Percentiles rank a stretch among this genome's conserved stretches.
Conservation (phyloP, 352 stramenopile species). For the Pythium pyrilobum region DNA sequence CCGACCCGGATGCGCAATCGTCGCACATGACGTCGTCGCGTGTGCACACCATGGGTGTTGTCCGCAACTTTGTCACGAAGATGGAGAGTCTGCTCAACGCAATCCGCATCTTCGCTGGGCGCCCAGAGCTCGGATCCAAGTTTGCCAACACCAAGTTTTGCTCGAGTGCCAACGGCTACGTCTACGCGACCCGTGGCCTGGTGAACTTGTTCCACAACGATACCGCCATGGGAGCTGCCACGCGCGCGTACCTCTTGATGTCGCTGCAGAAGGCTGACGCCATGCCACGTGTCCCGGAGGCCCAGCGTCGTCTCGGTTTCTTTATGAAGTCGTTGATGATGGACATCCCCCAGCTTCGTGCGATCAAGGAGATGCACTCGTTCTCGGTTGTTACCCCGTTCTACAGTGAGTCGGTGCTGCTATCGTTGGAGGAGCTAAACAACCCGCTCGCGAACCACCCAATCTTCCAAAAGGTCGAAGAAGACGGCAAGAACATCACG, state of each 20-base stretch:
- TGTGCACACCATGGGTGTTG: conserved; percentile 77
- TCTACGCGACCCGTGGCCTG: conserved; percentile 56
- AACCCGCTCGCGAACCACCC: conserved; percentile 73
- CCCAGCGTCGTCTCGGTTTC: conserved; percentile 79
- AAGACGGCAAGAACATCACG: conserved; percentile 77
- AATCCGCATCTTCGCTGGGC: conserved; percentile 62
- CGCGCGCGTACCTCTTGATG: conserved; percentile 41
- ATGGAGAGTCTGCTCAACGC: conserved; percentile 72
- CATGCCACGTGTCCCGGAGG: conserved; percentile 68
- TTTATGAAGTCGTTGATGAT: conserved; percentile 83
- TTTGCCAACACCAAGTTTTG: conserved; percentile 81
- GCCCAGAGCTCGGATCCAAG: conserved; percentile 55
- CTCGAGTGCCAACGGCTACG: conserved; percentile 65
- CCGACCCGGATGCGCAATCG: conserved; percentile 31
- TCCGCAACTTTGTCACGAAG: conserved; percentile 85
- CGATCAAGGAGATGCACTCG: conserved; percentile 78
- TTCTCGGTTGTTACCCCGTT: conserved; percentile 89
- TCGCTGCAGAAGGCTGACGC: conserved; percentile 65
- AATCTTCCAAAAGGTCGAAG: conserved; percentile 68
- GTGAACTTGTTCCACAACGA: conserved; percentile 72
- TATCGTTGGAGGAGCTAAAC: conserved; percentile 81
- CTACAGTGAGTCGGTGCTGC: conserved; percentile 84
- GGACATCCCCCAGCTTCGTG: conserved; percentile 71
- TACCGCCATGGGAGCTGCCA: conserved; percentile 71
- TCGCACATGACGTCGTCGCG: conserved; percentile 58